Base-by-base conservation (phyloP, 129 eudicot species). In the Flaveria robusta region DNA sequence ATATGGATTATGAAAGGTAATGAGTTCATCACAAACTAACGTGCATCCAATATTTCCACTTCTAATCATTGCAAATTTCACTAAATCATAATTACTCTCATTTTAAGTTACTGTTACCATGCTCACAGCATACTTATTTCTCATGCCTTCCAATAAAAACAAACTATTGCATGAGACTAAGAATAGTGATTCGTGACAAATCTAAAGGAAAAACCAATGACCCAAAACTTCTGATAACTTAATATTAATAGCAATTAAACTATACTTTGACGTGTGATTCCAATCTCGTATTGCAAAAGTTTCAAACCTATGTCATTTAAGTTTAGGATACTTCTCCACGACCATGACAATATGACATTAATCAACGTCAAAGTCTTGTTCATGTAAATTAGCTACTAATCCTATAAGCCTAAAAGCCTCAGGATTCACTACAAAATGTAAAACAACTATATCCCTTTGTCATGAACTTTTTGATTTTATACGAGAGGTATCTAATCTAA, bases 371-470 rank as follows among this genome's bases (percentile, higher is more conserved):
- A 62, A 62, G 65, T 64, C 23, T 47, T 18, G 24, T 51, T 74
- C 49, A 75, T 47, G 63, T 46, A 29, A 29, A 71, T 39, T 29
- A 7, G 65, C 52, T 29, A 65, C 39, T 47, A 75, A 22, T 65
- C 66, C 39, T 46, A 29, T 31, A 14, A 75, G 50, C 14, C 73
- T 76, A 65, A 49, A 65, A 76, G 52, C 66, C 65, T 19, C 34
- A 49, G 19, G 59, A 16, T 27, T 16, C 65, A 75, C 31, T n/a
- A n/a, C 70, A 50, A 43, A 42, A 9, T 24, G 55, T 70, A 13
- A 59, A 43, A 59, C 19, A 41, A n/a, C 78, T 9, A 59, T 15
- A 74, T 2, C 12, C 20, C 3, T 55, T 19, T 9, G 4, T 9
- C 27, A 55, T 20, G 6, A 51, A 9, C 14, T 8, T 18, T 54